A percentile compares a stretch with the other conserved stretches of the same genome.
Conservation (phyloP, 176 grass and related monocot genomes). For the Avena sativa region DNA sequence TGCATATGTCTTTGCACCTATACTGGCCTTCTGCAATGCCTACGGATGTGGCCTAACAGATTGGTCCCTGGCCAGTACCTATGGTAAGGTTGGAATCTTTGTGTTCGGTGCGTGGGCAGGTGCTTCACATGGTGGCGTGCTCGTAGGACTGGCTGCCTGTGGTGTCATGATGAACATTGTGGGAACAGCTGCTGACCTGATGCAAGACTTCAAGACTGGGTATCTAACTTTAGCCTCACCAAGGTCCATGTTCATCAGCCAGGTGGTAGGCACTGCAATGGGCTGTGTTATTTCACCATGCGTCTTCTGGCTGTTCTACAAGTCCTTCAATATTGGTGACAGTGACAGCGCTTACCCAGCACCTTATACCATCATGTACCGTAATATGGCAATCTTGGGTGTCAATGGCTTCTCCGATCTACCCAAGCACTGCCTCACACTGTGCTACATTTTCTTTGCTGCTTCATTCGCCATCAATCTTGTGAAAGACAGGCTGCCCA, state of each 20-base stretch:
- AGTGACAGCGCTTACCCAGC: slow-evolving; percentile 52
- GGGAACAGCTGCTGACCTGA: slow-evolving; percentile 70
- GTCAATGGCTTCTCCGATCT: slow-evolving; percentile 54
- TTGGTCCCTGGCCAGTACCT: slow-evolving; percentile 69
- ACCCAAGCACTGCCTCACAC: slow-evolving; percentile 51
- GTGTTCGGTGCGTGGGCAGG: slow-evolving; percentile 68
- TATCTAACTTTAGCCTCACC: slow-evolving; percentile 78
- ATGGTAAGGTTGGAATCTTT: slow-evolving; percentile 82
- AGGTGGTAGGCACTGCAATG: slow-evolving; percentile 74
- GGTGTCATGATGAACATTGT: slow-evolving; percentile 89
- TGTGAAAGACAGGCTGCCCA: slow-evolving; percentile 45
- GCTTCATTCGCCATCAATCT: slow-evolving; percentile 44
- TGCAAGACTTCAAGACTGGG: slow-evolving; percentile 90
- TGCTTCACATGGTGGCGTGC: slow-evolving; percentile 61
- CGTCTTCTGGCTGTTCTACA: slow-evolving; percentile 71
- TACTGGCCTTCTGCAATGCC: slow-evolving; percentile 85
- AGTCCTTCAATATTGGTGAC: slow-evolving; percentile 56
- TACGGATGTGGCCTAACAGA: slow-evolving; percentile 79
- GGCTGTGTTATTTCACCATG: slow-evolving; percentile 59
- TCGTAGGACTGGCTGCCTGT: slow-evolving; percentile 64
- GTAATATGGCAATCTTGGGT: slow-evolving; percentile 66
- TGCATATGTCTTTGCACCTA: slow-evolving; percentile 59
- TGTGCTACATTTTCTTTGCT: slow-evolving; percentile 57
- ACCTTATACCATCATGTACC: slow-evolving; percentile 60
- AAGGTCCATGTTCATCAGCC: slow-evolving; percentile 80